phyloP scores from a whole-genome alignment of 306 rosid genomes.

The Quillaja saponaria region DNA sequence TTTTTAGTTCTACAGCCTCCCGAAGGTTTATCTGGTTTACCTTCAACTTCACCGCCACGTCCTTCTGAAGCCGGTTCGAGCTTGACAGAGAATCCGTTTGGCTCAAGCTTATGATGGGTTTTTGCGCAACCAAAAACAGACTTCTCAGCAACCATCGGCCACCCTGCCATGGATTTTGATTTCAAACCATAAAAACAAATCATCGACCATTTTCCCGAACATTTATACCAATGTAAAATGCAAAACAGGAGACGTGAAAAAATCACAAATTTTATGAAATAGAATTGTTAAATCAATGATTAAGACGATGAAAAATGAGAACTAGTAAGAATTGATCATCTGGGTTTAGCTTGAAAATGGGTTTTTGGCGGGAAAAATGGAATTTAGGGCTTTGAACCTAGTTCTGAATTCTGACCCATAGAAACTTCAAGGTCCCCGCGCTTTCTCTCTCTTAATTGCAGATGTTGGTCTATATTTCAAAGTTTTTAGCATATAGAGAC shows the following conservation, averaged over 20 bases:
- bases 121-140: constrained; percentile 31
- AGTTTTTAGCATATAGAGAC: constrained; percentile 60
- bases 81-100: constrained; percentile 23
- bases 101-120: constrained; percentile 29
- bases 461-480: constrained; percentile 47
- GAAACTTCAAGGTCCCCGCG: constrained; percentile 46
- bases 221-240: not conserved
- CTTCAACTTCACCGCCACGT: constrained; percentile 17
- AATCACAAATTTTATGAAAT: not conserved
- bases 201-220: constrained; percentile 9
- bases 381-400: constrained; percentile 37
- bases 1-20: constrained; percentile 20
- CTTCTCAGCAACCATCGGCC: constrained; percentile 38
- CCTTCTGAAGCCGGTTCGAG: constrained; percentile 22
- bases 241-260: not conserved
- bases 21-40: constrained; percentile 2
- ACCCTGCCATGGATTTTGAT: constrained; percentile 50
- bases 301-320: constrained; percentile 16
- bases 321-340: constrained; percentile 38
- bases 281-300: constrained; percentile 14
- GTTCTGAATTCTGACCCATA: constrained; percentile 13
- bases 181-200: constrained; percentile 49
- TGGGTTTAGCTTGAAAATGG: constrained; percentile 31
- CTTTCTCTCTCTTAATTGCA: constrained; percentile 40
- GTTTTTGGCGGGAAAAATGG: constrained; percentile 55